These are phyloP conservation scores for Hymenoscyphus infarciens DNA, from an alignment of 2,329 filamentous ascomycete species.

Conservation along the genomic window DNA sequence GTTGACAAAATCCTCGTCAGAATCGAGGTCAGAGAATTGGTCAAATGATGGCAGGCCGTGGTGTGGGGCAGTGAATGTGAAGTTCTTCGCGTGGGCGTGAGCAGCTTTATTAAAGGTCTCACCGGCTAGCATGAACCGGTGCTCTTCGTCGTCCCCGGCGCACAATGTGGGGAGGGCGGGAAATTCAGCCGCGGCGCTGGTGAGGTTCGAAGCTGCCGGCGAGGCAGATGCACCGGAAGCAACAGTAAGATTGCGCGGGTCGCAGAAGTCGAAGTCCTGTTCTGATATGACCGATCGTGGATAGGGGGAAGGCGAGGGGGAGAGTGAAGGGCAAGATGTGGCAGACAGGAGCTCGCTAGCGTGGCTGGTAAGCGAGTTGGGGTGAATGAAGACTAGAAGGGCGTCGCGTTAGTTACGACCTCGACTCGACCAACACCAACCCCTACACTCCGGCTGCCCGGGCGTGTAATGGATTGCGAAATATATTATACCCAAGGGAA, in stretches of 20 bases:
- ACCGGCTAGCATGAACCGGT: slow-evolving; percentile 43
- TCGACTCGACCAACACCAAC: not conserved
- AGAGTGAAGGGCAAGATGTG: slow-evolving; percentile 75
- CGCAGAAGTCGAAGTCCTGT: slow-evolving; percentile 77
- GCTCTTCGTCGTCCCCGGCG: slow-evolving; percentile 61
- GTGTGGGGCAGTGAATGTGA: slow-evolving; percentile 50
- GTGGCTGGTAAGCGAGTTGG: slow-evolving; percentile 60
- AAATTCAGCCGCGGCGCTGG: slow-evolving; percentile 53
- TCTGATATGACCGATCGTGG: slow-evolving; percentile 66
- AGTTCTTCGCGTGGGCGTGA: slow-evolving; percentile 42
- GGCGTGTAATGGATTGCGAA: not conserved
- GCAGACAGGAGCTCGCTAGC: slow-evolving; percentile 69
- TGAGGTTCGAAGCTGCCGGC: slow-evolving; percentile 37
- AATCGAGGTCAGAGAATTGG: slow-evolving; percentile 84
- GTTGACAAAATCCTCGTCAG: slow-evolving; percentile 81
- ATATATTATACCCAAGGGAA: slow-evolving; percentile 3
- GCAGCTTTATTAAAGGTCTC: slow-evolving; percentile 49
- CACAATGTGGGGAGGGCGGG: slow-evolving; percentile 59
- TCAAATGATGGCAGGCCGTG: slow-evolving; percentile 72
- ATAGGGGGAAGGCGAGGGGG: slow-evolving; percentile 79
- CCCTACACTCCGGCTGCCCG: not conserved
- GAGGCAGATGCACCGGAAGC: slow-evolving; percentile 44
- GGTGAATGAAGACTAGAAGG: slow-evolving; percentile 59
- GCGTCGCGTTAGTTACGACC: not conserved
- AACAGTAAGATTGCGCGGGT: slow-evolving; percentile 85